Evolutionary conservation across 2,329 filamentous ascomycete species (phyloP), one percentile per base, ranked within the genome.

Genomic region (Cladobotryum protrusum): DNA sequence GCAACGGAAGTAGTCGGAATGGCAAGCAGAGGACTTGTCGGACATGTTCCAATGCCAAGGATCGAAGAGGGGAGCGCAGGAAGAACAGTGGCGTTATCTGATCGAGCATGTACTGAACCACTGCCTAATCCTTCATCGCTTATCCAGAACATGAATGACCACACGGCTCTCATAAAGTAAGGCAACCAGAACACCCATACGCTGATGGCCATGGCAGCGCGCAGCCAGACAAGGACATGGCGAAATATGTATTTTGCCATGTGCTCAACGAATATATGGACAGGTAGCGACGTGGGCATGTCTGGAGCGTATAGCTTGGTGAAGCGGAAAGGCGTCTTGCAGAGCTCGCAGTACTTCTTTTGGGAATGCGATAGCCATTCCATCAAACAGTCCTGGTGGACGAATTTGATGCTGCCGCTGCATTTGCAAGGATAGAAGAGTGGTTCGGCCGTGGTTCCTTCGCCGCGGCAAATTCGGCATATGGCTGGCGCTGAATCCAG

Each of bases 311-410:
- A 99, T 36, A 99, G 81, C 70, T 99, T 99, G 47, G 93, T 99
- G 74, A 99, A 99, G 53, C 90, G 87, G 65, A 97, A 99, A 0
- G 91, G 85, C 2, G 93, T 99, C 74, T 99, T 99, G 82, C 93
- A 99, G 34, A 99, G 83, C 73, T 99, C 93, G 76, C 95, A 99
- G 74, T 99, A 88, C 69, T 97, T 97, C 80, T 99, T 99, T 67
- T 99, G 91, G 2, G 93, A 97, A 69, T 99, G 95, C 45, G 90
- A 92, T 18, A 99, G 77, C 93, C 93, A 99, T 70, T 97, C 91
- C 86, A 99, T 96, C 69, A 99, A 73, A 67, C 93, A 99, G 66
- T 95, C 88, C 70, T 99, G 93, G 67, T 99, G 93, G 54, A 99
- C 93, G 63, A 87, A 96, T 73, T 96, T 96, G 73, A 99, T 99